phyloP scores from a whole-genome alignment of 257 asterid genomes.

The Salvia splendens region DNA sequence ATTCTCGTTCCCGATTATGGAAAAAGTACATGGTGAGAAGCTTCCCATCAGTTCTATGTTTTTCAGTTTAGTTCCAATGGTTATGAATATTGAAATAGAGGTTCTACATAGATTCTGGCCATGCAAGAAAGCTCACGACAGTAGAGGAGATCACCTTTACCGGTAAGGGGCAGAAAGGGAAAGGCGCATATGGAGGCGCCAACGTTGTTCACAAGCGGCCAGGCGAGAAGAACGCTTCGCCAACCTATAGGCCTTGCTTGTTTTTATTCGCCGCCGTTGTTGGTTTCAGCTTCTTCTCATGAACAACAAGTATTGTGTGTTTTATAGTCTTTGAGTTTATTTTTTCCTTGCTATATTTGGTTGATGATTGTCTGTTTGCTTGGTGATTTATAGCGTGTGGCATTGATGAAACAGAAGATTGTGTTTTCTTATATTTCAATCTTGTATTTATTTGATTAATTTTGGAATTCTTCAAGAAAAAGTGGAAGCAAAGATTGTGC shows the following conservation, averaged over 20 bases:
- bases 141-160: background rate
- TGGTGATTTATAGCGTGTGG: background rate
- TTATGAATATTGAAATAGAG: background rate
- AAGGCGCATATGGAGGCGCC: slow-evolving; percentile 52
- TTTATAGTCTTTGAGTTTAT: background rate
- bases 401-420: background rate
- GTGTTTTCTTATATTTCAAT: background rate
- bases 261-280: slow-evolving; percentile 23
- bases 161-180: slow-evolving; percentile 41
- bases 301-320: background rate
- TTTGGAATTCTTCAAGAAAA: too few relatives aligned
- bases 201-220: slow-evolving; percentile 42
- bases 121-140: slow-evolving; percentile 17
- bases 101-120: slow-evolving; percentile 16
- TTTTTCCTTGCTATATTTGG: background rate
- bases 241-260: slow-evolving; percentile 12
- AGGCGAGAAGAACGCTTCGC: slow-evolving; percentile 24
- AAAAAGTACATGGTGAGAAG: slow-evolving; percentile 32
- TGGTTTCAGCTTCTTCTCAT: slow-evolving; percentile 32
- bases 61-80: background rate
- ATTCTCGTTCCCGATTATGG: slow-evolving; percentile 1
- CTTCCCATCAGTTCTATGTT: background rate
- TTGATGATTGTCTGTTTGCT: background rate
- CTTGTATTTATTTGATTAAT: background rate
- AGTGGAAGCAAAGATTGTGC: too few relatives aligned